Evolutionary conservation across 106 monocot genomes (phyloP).

Genomic region (Dendrobium officinale): DNA sequence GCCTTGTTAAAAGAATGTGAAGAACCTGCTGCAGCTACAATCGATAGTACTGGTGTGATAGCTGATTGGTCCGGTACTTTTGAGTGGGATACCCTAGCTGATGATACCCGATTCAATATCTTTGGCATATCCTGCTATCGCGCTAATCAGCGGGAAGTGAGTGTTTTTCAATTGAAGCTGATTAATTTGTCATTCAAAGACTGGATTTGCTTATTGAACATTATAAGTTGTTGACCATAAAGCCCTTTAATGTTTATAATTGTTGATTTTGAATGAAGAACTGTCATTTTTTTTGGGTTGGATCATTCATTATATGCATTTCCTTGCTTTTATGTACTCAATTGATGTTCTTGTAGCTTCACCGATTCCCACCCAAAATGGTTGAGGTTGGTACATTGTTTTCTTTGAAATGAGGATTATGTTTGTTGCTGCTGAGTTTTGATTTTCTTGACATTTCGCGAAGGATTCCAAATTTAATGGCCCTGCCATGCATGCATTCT

Average conservation of each 20-base stretch:
- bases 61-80: conserved; percentile 83
- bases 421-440: too few species aligned
- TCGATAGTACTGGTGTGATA: conserved; percentile 7
- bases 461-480: too few species aligned
- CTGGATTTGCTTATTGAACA: background rate
- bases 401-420: background rate
- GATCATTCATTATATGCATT: background rate
- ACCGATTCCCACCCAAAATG: background rate
- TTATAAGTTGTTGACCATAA: background rate
- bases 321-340: background rate
- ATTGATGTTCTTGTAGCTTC: background rate
- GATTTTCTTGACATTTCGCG: too few species aligned
- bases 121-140: conserved; percentile 87
- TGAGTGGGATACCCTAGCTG: conserved; percentile 80
- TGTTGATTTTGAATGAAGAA: background rate
- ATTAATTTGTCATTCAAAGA: background rate
- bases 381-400: background rate
- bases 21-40: conserved; percentile 19
- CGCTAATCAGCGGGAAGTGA: conserved; percentile 89
- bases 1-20: conserved; percentile 53
- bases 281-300: background rate
- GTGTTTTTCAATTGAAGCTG: conserved; percentile 1
- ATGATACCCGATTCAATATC: conserved; percentile 75
- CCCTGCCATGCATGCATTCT: too few species aligned
- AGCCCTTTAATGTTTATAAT: background rate